Evolutionary conservation across 2,329 filamentous ascomycete genomes (phyloP), one percentile per base, ranked within the genome.

Genomic region (Calonectria pseudoreteaudii): DNA sequence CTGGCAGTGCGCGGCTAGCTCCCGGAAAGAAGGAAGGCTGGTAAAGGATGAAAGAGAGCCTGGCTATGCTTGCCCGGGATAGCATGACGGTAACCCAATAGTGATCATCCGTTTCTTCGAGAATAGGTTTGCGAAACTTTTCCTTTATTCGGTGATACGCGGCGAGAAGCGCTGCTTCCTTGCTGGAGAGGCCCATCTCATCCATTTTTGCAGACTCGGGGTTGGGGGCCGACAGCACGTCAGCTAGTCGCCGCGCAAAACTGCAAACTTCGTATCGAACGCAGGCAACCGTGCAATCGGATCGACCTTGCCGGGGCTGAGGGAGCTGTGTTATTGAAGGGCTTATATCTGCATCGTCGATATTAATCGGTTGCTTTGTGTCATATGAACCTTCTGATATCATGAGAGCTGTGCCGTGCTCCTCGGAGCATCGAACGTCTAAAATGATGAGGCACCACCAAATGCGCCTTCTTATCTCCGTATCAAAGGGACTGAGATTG

Each of bases 401-500:
- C 9, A 60, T 23, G 18, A 60, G 56, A 60, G 34, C 34, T 18
- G 56, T 60, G 13, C 56, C 56, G 2, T 60, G 30, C 34, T 60
- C 56, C 9, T 60, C 56, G 7, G 56, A 60, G n/a, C 30, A 34
- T 26, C 56, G 56, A 16, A 60, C 56, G 16, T 60, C 56, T 10
- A 60, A 16, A 23, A 60, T 60, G 31, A 60, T 60, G 34, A 60
- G 34, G 13, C 30, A 60, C 56, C 56, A 60, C 56, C 56, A 60
- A 4, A 60, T 23, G 16, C 56, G 34, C 18, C 56, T 38, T 28
- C 56, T 60, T 2, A 60, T 41, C 34, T 60, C 56, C 1, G 56
- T 60, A 10, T 60, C 56, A 34, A 60, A 60, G n/a, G 56, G 56
- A 14, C 56, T 60, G n/a, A 60, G 56, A 10, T 60, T 60, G n/a